A percentile compares a stretch with the other conserved stretches of the same genome.
Evolutionary conservation across 148 eudicot species (phyloP).

Genomic region (Fagopyrum tataricum): DNA sequence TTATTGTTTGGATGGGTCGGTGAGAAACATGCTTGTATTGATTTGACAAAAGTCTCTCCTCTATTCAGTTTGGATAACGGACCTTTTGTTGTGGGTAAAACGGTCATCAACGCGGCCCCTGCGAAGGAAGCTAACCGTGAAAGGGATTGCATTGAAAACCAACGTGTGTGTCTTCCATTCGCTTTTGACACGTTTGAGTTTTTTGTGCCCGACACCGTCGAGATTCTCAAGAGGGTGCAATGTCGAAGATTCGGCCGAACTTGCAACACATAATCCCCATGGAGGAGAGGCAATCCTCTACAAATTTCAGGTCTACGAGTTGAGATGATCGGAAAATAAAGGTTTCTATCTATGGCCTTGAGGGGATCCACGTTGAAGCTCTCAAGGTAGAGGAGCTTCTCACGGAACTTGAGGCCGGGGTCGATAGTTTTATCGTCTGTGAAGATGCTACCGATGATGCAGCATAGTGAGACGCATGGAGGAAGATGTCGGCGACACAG

Average conservation of each 20-base stretch:
- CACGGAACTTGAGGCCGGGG: constrained; percentile 55
- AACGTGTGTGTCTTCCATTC: too few relatives aligned
- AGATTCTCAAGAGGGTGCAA: too few relatives aligned
- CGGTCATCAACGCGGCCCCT: too few relatives aligned
- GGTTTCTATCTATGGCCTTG: constrained; percentile 68
- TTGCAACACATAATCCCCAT: constrained; percentile 53
- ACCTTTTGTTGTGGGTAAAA: too few relatives aligned
- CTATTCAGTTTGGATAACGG: too few relatives aligned
- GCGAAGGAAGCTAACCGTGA: too few relatives aligned
- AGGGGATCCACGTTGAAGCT: constrained; percentile 54
- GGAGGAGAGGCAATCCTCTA: constrained; percentile 47
- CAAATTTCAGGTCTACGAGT: constrained; percentile 38
- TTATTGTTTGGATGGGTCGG: too few relatives aligned
- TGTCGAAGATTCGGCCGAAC: constrained; percentile 66
- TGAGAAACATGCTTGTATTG: too few relatives aligned
- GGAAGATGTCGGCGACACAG: constrained; percentile 4
- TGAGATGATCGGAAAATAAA: constrained; percentile 58
- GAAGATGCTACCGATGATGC: constrained; percentile 7
- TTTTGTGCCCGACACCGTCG: too few relatives aligned
- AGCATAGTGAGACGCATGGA: constrained; percentile 4
- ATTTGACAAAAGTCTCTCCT: too few relatives aligned
- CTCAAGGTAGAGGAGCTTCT: constrained; percentile 62
- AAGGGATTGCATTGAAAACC: too few relatives aligned
- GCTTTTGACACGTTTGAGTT: too few relatives aligned
- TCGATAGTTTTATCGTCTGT: constrained; percentile 18